A percentile compares a stretch with the other conserved stretches of the same genome.
These are phyloP conservation scores for Cystobasidiopsis lactophilus DNA, from an alignment of 768 basidiomycete species.

Conservation along the genomic window DNA sequence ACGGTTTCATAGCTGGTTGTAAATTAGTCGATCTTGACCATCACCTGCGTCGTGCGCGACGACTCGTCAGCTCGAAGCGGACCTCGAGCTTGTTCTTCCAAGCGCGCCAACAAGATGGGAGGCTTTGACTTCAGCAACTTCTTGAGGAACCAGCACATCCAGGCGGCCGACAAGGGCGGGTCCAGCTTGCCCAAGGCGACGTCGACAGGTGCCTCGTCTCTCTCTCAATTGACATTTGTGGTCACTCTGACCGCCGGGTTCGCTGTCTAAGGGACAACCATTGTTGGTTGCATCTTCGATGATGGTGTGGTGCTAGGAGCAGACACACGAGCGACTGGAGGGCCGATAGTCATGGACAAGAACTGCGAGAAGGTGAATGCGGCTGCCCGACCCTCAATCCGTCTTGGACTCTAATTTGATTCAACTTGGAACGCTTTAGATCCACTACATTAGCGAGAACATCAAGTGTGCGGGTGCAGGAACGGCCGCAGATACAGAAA, in stretches of 20 bases:
- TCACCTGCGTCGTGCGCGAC: no score
- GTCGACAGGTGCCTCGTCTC: constrained; percentile 21
- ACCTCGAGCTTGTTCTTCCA: no score
- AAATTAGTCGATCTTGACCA: no score
- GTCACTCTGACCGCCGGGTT: not conserved
- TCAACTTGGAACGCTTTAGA: constrained; percentile 31
- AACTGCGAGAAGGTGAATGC: constrained; percentile 87
- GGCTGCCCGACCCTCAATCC: not conserved
- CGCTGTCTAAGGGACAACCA: constrained; percentile 21
- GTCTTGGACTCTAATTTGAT: not conserved
- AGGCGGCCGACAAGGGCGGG: not conserved
- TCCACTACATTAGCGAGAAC: constrained; percentile 84
- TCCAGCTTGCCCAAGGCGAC: constrained; percentile 23
- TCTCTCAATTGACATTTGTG: not conserved
- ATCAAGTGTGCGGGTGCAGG: constrained; percentile 97
- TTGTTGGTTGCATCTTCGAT: constrained; percentile 63
- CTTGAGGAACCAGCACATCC: constrained; percentile 15
- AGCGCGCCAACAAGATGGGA: not conserved
- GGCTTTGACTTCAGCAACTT: constrained; percentile 19
- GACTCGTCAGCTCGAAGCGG: no score
- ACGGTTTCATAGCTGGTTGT: no score
- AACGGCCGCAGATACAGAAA: constrained; percentile 96
- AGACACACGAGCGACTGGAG: constrained; percentile 86
- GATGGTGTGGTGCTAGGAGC: constrained; percentile 84
- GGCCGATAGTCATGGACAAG: constrained; percentile 89